Conservation (phyloP, 1,284 basidiomycete genomes). For the Kalmanozyma brasiliensis region DNA sequence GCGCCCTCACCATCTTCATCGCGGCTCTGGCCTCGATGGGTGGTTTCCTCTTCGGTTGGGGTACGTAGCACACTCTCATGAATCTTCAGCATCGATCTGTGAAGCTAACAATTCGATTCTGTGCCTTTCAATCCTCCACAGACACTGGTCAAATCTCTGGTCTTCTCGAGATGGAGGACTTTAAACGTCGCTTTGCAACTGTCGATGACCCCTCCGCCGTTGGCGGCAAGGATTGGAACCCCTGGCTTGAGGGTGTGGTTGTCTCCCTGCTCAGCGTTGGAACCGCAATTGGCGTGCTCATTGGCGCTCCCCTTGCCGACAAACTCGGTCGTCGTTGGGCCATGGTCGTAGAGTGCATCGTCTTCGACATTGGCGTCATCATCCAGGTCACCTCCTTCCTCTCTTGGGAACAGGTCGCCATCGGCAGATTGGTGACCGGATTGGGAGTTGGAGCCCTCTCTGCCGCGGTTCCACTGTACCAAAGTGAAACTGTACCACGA, state of each 20-base stretch:
- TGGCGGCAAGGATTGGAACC: slow-evolving; percentile 47
- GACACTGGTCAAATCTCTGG: slow-evolving; percentile 83
- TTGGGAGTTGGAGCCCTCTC: slow-evolving; percentile 69
- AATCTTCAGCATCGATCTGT: neutral
- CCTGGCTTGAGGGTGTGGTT: slow-evolving; percentile 72
- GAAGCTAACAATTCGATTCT: neutral
- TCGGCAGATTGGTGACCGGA: slow-evolving; percentile 77
- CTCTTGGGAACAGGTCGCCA: slow-evolving; percentile 69
- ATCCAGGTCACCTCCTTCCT: slow-evolving; percentile 69
- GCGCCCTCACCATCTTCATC: slow-evolving; percentile 74
- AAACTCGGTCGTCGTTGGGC: slow-evolving; percentile 77
- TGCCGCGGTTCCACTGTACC: slow-evolving; percentile 80
- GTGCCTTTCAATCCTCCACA: neutral
- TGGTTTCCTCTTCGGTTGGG: slow-evolving; percentile 77
- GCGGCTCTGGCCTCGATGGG: slow-evolving; percentile 80
- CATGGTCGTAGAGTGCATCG: slow-evolving; percentile 76
- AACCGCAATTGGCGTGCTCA: slow-evolving; percentile 65
- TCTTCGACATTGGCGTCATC: slow-evolving; percentile 79
- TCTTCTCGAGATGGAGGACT: slow-evolving; percentile 80
- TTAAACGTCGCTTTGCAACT: slow-evolving; percentile 74
- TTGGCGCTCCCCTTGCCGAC: slow-evolving; percentile 72
- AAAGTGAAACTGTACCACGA: slow-evolving; percentile 80
- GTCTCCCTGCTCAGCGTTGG: slow-evolving; percentile 74
- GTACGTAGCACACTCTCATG: neutral
- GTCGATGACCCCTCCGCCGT: slow-evolving; percentile 14